These are phyloP conservation scores for Corymbia citriodora DNA, from an alignment of 441 rosid genomes.

Conservation along the genomic window DNA sequence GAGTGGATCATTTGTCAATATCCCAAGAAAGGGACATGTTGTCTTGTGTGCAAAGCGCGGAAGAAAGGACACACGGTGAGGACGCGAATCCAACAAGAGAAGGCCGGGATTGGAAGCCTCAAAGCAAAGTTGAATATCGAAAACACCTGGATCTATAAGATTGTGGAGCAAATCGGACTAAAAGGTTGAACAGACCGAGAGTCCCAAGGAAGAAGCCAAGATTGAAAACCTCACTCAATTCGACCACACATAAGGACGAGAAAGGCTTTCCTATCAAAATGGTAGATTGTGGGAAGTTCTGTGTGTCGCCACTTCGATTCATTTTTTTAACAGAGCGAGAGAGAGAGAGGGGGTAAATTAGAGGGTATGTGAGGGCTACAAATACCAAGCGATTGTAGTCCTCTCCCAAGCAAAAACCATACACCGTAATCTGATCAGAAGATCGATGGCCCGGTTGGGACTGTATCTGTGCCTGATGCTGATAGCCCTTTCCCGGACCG, in stretches of 20 bases:
- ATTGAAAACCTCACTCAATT: not conserved
- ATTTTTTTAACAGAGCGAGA: not conserved
- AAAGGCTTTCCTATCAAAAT: not conserved
- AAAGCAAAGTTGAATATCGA: not conserved
- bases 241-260: not conserved
- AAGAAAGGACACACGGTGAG: not conserved
- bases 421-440: too few species aligned
- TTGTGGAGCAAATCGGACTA: not conserved
- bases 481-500: not conserved
- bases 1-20: not conserved
- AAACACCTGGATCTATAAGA: not conserved
- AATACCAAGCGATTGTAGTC: not conserved
- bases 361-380: not conserved
- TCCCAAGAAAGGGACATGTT: not conserved
- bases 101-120: not conserved
- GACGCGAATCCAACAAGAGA: not conserved
- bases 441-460: not conserved
- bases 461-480: not conserved
- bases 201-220: not conserved
- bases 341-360: not conserved
- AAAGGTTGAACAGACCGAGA: not conserved
- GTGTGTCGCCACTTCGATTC: not conserved
- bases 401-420: not conserved
- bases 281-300: not conserved
- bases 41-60: not conserved